Base-by-base conservation (phyloP, 2,329 filamentous ascomycete genomes). In the Pyrenophora tritici-repentis region DNA sequence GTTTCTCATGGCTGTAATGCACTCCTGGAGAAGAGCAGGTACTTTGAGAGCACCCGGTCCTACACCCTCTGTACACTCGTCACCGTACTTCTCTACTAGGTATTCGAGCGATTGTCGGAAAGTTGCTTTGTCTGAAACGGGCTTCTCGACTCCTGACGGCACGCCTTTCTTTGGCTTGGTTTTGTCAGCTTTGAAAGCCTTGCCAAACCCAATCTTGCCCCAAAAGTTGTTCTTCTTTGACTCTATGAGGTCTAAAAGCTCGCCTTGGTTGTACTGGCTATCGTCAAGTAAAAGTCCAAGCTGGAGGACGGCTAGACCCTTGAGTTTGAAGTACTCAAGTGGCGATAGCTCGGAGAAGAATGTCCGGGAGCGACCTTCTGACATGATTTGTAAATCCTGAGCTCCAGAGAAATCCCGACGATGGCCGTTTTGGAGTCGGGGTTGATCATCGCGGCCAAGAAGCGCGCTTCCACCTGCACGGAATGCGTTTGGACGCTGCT, bases 311-410 rank as follows among this genome's bases (percentile, higher is more conserved):
- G 94, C 94, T 49, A 97, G 86, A 66, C 97, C 93, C 20, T 94
- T 88, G 38, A 97, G 90, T 64, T 97, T 97, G 73, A 99, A 97
- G 71, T 97, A 97, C 70, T 99, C 94, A 24, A 99, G 79, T 0
- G 90, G 91, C 2, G 94, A 96, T 5, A 99, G 82, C 70, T 99
- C 94, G 0, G 94, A 97, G 71, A 99, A 99, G 76, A 96, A 99
- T 63, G 87, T 90, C 68, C 93, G 90, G 1, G 75, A 81, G 75
- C 68, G 81, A 8, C 75, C 73, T 24, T 84, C 83, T 5, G 79
- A 65, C 16, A 82, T 80, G 42, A 80, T 78, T 44, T 81, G 58
- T 41, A 75, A 65, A 38, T 80, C 78, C 39, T 79, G 69, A n/a
- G 76, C 81, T n/a, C 76, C 77, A 7, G 86, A 84, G 70, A 88